phyloP scores from a whole-genome alignment of 495 filamentous ascomycete species.

The Neurospora tetraspora region DNA sequence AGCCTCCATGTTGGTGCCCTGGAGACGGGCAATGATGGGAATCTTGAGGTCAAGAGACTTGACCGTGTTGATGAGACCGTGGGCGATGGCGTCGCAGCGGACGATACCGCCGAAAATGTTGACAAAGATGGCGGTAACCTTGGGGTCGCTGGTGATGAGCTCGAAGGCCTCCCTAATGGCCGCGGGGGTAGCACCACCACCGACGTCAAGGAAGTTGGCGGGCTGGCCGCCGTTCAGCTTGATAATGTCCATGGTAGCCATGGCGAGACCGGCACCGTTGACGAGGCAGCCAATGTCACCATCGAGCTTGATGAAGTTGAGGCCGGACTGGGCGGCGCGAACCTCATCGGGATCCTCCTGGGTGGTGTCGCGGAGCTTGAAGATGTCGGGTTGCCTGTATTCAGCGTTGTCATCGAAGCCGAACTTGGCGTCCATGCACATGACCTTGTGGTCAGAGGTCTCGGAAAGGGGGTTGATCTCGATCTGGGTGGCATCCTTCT shows the following conservation, averaged over 20 bases:
- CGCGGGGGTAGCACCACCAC: constrained; percentile 90
- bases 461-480: constrained; percentile 98
- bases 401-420: constrained; percentile 98
- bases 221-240: constrained; percentile 95
- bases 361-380: constrained; percentile 81
- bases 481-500: constrained; percentile 96
- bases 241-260: constrained; percentile 99
- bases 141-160: constrained; percentile 95
- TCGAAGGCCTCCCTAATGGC: constrained; percentile 97
- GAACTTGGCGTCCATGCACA: constrained; percentile 98
- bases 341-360: constrained; percentile 98
- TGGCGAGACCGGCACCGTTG: constrained; percentile 96
- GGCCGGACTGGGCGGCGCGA: constrained; percentile 80
- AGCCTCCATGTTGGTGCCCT: constrained; percentile 97
- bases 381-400: constrained; percentile 93
- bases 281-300: constrained; percentile 98
- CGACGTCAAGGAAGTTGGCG: constrained; percentile 98
- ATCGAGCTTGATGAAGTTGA: constrained; percentile 99
- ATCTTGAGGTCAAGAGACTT: constrained; percentile 89
- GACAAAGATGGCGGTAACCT: constrained; percentile 98
- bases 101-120: constrained; percentile 99
- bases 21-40: constrained; percentile 89
- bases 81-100: constrained; percentile 93
- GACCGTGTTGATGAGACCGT: constrained; percentile 89
- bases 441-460: constrained; percentile 92